Evolutionary conservation across 1,284 basidiomycete genomes (phyloP).

Genomic region (Boletus mariae): DNA sequence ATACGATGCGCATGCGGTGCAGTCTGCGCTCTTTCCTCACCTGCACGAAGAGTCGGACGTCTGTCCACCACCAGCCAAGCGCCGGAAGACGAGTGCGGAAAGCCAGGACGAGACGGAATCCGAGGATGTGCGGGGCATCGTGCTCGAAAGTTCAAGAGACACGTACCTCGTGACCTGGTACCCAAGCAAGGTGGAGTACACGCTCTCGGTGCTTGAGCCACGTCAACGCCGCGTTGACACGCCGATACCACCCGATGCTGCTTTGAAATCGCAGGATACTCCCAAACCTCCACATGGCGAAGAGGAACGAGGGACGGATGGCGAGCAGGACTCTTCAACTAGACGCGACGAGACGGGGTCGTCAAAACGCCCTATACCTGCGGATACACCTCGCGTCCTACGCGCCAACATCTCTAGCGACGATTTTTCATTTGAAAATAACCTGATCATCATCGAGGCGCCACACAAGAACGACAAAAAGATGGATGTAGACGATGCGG

Average conservation of each 20-base stretch:
- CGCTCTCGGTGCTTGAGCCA: conserved; percentile 18
- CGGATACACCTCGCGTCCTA: conserved; percentile 13
- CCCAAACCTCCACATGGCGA: neutral
- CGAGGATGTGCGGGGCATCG: conserved; percentile 18
- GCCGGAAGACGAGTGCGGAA: conserved; percentile 21
- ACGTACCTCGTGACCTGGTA: conserved; percentile 21
- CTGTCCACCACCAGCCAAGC: conserved; percentile 20
- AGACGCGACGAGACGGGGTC: conserved; percentile 1
- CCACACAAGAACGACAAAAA: neutral
- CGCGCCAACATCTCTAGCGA: conserved; percentile 18
- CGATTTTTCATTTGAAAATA: conserved; percentile 25
- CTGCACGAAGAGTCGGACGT: conserved; percentile 9
- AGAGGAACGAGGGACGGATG: conserved; percentile 2
- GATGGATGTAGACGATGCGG: conserved; percentile 16
- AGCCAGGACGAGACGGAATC: conserved; percentile 12
- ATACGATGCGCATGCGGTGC: conserved; percentile 50
- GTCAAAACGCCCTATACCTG: neutral
- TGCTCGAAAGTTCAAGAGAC: conserved; percentile 24
- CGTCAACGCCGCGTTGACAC: neutral
- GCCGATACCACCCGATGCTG: conserved; percentile 1
- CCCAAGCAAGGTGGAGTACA: conserved; percentile 13
- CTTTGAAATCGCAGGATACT: conserved; percentile 6
- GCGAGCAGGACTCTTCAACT: neutral
- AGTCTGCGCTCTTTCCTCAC: conserved; percentile 44
- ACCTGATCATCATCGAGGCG: conserved; percentile 19